Evolutionary conservation across 1,139 yeast genomes (phyloP).

Genomic region (Candida gigantensis): DNA sequence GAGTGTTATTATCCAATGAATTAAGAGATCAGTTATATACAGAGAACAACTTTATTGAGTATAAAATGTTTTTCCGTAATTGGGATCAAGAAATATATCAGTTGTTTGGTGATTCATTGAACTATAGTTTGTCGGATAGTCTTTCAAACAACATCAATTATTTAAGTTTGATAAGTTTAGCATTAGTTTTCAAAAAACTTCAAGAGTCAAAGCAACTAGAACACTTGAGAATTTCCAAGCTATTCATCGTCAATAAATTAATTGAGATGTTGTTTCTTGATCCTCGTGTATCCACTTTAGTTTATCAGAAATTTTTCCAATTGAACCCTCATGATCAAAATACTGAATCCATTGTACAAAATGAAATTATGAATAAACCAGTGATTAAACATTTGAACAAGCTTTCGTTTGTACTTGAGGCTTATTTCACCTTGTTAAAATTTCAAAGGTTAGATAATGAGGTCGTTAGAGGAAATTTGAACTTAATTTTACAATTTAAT

Average conservation of each 20-base stretch:
- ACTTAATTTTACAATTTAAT: slow-evolving; percentile 29
- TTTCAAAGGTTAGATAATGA: slow-evolving; percentile 19
- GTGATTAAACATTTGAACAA: slow-evolving; percentile 52
- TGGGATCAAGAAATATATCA: slow-evolving; percentile 30
- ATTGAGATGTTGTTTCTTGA: slow-evolving; percentile 25
- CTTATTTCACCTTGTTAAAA: slow-evolving; percentile 26
- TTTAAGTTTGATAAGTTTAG: slow-evolving; percentile 37
- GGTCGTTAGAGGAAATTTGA: slow-evolving; percentile 22
- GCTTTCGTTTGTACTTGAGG: slow-evolving; percentile 48
- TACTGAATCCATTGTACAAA: slow-evolving; percentile 17
- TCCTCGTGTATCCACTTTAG: slow-evolving; percentile 15
- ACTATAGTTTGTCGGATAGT: slow-evolving; percentile 24
- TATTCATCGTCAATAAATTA: slow-evolving; percentile 25
- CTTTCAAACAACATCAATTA: slow-evolving; percentile 27
- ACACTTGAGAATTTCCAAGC: slow-evolving; percentile 24
- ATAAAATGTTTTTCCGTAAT: slow-evolving; percentile 33
- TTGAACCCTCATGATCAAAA: slow-evolving; percentile 11
- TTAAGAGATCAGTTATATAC: slow-evolving; percentile 39
- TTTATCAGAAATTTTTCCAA: slow-evolving; percentile 23
- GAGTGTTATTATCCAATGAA: slow-evolving; percentile 46
- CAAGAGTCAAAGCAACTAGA: slow-evolving; percentile 21
- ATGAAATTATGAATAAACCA: slow-evolving; percentile 34
- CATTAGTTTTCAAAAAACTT: slow-evolving; percentile 27
- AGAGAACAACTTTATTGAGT: slow-evolving; percentile 25
- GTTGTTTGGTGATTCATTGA: slow-evolving; percentile 28